phyloP scores from a whole-genome alignment of 1,139 yeast species.

The Lodderomyces margitis region DNA sequence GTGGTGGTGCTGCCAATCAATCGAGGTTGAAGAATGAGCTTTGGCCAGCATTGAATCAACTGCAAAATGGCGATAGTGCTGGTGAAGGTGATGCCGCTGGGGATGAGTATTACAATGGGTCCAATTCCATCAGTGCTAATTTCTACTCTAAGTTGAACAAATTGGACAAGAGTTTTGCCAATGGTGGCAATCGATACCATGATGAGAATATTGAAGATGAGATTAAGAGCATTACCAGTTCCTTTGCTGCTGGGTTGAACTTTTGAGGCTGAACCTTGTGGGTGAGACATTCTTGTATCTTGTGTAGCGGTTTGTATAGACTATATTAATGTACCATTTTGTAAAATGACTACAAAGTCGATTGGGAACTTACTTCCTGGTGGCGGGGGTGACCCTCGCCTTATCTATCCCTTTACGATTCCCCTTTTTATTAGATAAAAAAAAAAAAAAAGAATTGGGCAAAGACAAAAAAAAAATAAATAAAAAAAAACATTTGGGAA shows the following conservation, averaged over 20 bases:
- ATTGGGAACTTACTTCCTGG: no score
- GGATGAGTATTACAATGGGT: slow-evolving; percentile 10
- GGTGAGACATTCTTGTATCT: no score
- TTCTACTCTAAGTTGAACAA: slow-evolving; percentile 42
- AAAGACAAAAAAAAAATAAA: no score
- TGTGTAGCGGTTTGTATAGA: no score
- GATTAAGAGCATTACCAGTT: slow-evolving; percentile 43
- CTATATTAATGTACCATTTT: no score
- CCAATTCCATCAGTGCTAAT: slow-evolving; percentile 35
- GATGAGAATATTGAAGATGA: slow-evolving; percentile 43
- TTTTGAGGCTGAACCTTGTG: no score
- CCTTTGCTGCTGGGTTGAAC: slow-evolving; percentile 45
- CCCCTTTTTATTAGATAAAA: no score
- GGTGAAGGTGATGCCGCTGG: slow-evolving; percentile 14
- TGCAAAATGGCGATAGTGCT: slow-evolving; percentile 8
- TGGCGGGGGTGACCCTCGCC: no score
- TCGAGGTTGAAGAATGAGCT: slow-evolving; percentile 15
- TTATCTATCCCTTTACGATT: no score
- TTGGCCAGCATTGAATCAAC: slow-evolving; percentile 35
- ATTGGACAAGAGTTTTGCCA: slow-evolving; percentile 17
- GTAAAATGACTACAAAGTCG: no score
- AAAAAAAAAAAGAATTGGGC: no score
- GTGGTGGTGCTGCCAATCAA: slow-evolving; percentile 13
- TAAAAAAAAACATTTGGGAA: no score
- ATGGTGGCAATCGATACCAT: slow-evolving; percentile 24